These are phyloP conservation scores for Lipomyces yarrowii DNA, from an alignment of 1,139 yeast genomes.

Conservation along the genomic window DNA sequence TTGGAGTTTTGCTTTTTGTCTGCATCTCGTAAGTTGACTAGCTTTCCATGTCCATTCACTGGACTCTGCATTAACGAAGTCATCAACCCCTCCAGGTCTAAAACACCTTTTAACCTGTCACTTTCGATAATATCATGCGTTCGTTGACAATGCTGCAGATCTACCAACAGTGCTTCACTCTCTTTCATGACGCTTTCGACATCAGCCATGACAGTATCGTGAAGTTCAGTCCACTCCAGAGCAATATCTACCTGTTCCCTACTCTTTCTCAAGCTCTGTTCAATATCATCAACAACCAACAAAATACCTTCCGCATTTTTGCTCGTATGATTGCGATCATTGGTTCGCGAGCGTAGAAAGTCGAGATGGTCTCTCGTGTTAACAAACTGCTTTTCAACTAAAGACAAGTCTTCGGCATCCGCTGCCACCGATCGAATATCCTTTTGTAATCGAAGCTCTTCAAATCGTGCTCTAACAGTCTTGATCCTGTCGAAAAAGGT, in stretches of 20 bases:
- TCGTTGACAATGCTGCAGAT: constrained; percentile 6
- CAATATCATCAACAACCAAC: constrained; percentile 9
- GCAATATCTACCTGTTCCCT: constrained; percentile 25
- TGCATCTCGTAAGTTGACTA: constrained; percentile 17
- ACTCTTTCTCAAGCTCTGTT: constrained; percentile 3
- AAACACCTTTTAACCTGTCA: not conserved
- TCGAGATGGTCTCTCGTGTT: not conserved
- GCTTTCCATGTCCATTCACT: constrained; percentile 21
- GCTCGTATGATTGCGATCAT: not conserved
- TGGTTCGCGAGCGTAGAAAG: not conserved
- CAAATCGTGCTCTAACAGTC: constrained; percentile 8
- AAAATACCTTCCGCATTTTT: constrained; percentile 11
- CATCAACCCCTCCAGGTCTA: constrained; percentile 12
- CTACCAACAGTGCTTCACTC: constrained; percentile 10
- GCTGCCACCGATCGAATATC: constrained; percentile 14
- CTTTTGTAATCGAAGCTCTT: constrained; percentile 9
- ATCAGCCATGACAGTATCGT: constrained; percentile 15
- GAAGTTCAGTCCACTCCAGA: constrained; percentile 26
- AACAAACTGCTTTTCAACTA: constrained; percentile 6
- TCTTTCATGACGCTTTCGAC: constrained; percentile 15
- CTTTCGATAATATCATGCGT: not conserved
- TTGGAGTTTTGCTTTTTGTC: constrained; percentile 15
- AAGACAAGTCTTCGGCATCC: constrained; percentile 3
- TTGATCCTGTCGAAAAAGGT: not conserved
- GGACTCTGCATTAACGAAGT: constrained; percentile 26